Evolutionary conservation across 202 grass and related monocot genomes (phyloP).

Genomic region (Schoenoplectus tabernaemontani): DNA sequence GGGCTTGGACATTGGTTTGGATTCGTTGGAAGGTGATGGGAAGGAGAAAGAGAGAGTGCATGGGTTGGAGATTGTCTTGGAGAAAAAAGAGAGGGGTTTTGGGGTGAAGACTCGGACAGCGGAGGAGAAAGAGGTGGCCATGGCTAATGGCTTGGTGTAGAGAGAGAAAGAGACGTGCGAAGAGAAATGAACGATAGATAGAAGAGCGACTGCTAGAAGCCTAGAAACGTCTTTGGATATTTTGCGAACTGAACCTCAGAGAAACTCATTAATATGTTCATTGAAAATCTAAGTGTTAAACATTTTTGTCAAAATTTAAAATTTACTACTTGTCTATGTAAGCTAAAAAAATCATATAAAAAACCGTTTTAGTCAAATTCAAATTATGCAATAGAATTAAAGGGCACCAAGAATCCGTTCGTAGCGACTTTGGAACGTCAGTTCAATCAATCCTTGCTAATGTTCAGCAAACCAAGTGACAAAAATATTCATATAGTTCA

Average conservation of each 20-base stretch:
- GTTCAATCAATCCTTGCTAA: no score
- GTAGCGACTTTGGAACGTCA: no score
- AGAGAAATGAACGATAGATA: not conserved
- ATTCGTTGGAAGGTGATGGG: conserved; percentile 61
- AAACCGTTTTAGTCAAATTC: no score
- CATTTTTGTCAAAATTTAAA: no score
- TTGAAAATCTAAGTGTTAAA: no score
- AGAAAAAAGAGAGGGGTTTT: conserved; percentile 14
- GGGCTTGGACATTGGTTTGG: conserved; percentile 26
- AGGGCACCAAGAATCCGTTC: no score
- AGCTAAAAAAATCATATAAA: no score
- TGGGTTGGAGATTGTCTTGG: conserved; percentile 31
- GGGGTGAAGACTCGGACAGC: conserved; percentile 27
- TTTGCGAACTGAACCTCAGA: not conserved
- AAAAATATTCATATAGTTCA: no score
- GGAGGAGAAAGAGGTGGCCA: conserved; percentile 15
- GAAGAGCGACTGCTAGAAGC: not conserved
- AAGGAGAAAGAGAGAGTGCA: conserved; percentile 28
- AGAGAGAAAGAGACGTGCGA: not conserved
- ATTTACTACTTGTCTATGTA: no score
- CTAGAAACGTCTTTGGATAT: not conserved
- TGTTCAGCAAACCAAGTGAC: no score
- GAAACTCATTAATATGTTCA: not conserved
- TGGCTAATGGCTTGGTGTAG: conserved; percentile 17
- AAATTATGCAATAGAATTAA: no score